phyloP scores from a whole-genome alignment of 495 filamentous ascomycete genomes.

The Trichoderma orchidacearum region DNA sequence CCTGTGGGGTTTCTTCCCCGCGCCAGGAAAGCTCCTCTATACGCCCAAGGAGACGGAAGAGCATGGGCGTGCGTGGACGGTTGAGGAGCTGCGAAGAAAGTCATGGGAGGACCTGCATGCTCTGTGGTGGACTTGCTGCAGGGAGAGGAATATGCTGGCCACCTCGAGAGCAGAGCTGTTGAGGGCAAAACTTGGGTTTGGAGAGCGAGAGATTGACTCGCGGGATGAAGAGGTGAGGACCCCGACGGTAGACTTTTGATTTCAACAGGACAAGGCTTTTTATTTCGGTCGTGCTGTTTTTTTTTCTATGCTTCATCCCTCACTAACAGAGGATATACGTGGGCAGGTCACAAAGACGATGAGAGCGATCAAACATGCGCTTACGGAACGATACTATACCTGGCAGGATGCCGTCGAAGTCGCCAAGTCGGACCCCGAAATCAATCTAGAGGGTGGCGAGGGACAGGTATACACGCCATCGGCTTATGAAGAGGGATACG shows the following conservation, averaged over 20 bases:
- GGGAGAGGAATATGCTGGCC: constrained; percentile 82
- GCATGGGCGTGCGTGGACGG: constrained; percentile 72
- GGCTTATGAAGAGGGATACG: constrained; percentile 19
- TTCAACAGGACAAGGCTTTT: too few species aligned
- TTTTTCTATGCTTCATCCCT: not conserved
- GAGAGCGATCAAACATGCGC: constrained; percentile 63
- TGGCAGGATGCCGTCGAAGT: constrained; percentile 73
- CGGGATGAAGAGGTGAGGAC: constrained; percentile 48
- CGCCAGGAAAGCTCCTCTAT: constrained; percentile 44
- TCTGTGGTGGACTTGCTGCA: constrained; percentile 91
- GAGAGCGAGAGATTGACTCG: constrained; percentile 43
- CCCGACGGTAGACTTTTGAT: constrained; percentile 1
- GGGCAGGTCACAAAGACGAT: constrained; percentile 56
- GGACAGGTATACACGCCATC: constrained; percentile 33
- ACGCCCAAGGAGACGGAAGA: constrained; percentile 51
- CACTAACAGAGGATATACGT: not conserved
- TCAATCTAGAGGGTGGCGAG: constrained; percentile 36
- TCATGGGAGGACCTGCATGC: constrained; percentile 86
- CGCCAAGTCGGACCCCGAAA: constrained; percentile 51
- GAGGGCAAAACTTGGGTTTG: constrained; percentile 52
- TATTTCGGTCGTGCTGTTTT: not conserved
- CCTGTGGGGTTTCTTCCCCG: constrained; percentile 85
- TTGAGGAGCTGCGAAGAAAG: constrained; percentile 78
- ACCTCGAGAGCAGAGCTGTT: constrained; percentile 56
- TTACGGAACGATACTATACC: constrained; percentile 80